Evolutionary conservation across 2,329 filamentous ascomycete genomes (phyloP), one percentile per base, ranked within the genome.

Genomic region (Aureobasidium lini): DNA sequence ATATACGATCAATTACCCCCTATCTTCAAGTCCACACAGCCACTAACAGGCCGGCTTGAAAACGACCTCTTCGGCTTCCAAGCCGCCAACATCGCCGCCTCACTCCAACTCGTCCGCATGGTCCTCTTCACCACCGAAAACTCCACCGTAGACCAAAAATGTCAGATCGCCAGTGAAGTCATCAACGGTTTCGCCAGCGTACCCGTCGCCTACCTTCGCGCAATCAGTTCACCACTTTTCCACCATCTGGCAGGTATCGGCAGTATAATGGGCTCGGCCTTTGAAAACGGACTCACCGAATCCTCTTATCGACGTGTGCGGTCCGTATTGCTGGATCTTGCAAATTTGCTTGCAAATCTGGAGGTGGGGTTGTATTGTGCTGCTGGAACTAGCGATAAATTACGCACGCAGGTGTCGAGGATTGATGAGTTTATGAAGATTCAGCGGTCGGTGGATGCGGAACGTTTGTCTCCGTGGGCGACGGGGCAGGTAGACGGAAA

Each of bases 201-300:
- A 16, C 75, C 76, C 1, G 68, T 74, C 5, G 71, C 73, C 18
- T 80, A 79, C 63, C 66, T 80, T 15, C 71, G 72, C 59, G 77
- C 76, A 1, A 79, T 81, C 49, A 78, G 75, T 60, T 74, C 76
- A 4, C 78, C 78, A 15, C 66, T 80, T 60, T 70, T 80, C 6
- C 73, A 80, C 62, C 78, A 80, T 63, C 68, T 81, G 4, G 75
- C 72, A 7, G 76, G 77, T 13, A 79, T 80, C 43, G 79, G 78
- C 5, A 71, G 73, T 2, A 78, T 81, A 50, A 71, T 81, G n/a
- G 76, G 75, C 18, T 75, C 73, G 4, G 75, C 77, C 31, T 74
- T 80, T 62, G 77, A 77, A 60, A 72, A 73, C 6, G 70, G 70
- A 28, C 62, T 79, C n/a, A 75, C 71, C 29, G 75, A 77, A 62